phyloP scores from a whole-genome alignment of 2,329 filamentous ascomycete species.

The Cercospora nicotianae region DNA sequence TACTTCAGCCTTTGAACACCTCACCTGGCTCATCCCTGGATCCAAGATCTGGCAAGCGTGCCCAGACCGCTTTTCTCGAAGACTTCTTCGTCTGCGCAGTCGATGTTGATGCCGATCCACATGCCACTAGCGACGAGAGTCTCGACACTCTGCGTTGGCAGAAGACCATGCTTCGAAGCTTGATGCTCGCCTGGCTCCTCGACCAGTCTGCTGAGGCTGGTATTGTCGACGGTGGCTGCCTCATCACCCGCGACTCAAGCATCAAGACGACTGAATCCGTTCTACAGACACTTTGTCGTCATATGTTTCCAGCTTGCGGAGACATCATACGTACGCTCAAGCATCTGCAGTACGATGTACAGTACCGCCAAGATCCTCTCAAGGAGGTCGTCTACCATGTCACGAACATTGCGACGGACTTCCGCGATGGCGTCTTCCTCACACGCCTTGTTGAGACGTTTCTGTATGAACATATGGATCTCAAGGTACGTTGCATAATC shows the following conservation, averaged over 20 bases:
- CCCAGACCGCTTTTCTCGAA: constrained; percentile 50
- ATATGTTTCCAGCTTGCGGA: constrained; percentile 60
- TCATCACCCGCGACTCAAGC: constrained; percentile 55
- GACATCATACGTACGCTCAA: constrained; percentile 57
- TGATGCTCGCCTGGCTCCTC: constrained; percentile 61
- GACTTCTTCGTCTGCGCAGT: constrained; percentile 60
- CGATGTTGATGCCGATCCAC: constrained; percentile 46
- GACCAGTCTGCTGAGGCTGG: constrained; percentile 53
- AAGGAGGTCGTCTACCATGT: constrained; percentile 61
- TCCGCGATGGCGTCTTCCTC: constrained; percentile 62
- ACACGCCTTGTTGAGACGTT: constrained; percentile 60
- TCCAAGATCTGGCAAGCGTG: constrained; percentile 25
- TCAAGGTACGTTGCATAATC: background rate
- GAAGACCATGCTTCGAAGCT: constrained; percentile 57
- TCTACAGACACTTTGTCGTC: constrained; percentile 52
- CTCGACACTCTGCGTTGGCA: constrained; percentile 44
- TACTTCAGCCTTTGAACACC: constrained; percentile 8
- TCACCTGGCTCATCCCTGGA: constrained; percentile 27
- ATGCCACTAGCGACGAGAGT: background rate
- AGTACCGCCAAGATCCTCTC: constrained; percentile 56
- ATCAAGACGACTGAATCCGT: constrained; percentile 59
- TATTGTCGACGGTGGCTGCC: constrained; percentile 40
- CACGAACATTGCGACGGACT: constrained; percentile 61
- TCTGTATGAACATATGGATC: constrained; percentile 35
- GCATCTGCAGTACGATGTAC: constrained; percentile 58